Evolutionary conservation across 805 yeast species (phyloP), one percentile per base, ranked within the genome.

Genomic region (Ascoidea rubescens): DNA sequence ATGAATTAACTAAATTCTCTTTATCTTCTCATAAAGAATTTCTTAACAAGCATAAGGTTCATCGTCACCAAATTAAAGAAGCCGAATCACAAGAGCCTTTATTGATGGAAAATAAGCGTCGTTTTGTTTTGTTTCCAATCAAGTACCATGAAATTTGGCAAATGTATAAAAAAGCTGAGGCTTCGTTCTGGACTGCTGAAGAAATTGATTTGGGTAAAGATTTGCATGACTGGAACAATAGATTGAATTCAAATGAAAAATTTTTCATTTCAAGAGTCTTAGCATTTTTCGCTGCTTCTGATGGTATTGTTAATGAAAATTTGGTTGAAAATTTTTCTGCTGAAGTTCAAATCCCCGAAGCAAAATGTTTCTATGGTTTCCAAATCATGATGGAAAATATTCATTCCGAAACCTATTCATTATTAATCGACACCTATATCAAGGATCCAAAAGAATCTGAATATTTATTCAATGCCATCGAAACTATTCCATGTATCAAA

Each of bases 321-420:
- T 79, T 91, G 67, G 96, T 91, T 56, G 98, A 91, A 72, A 90
- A 95, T 68, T 91, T 91, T 74, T 84, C 95, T 53, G 96, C 96
- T 58, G 98, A 91, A 72, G 97, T 93, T 55, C 96, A 90, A 71
- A 72, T 87, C 58, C 93, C 99, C 53, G 99, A 91, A 75, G 99
- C 98, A 63, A 90, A 91, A 71, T 90, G 96, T 70, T 93, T 91
- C 77, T 91, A 91, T 69, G 99, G 99, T 49, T 91, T 93, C 87
- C 99, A 91, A 75, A 93, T 91, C 71, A 90, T 90, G 98, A 93
- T 93, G 91, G 99, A 91, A 74, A 91, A 93, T 77, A 93, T 91
- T 65, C 56, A 53, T 47, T 84, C 96, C 30, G 99, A 91, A 74
- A 93, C 97, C 48, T 91, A 91, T 74, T 91, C 98, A 5, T 74